Evolutionary conservation across 139 green algal genomes (phyloP).

Genomic region (Haematococcus lacustris): DNA sequence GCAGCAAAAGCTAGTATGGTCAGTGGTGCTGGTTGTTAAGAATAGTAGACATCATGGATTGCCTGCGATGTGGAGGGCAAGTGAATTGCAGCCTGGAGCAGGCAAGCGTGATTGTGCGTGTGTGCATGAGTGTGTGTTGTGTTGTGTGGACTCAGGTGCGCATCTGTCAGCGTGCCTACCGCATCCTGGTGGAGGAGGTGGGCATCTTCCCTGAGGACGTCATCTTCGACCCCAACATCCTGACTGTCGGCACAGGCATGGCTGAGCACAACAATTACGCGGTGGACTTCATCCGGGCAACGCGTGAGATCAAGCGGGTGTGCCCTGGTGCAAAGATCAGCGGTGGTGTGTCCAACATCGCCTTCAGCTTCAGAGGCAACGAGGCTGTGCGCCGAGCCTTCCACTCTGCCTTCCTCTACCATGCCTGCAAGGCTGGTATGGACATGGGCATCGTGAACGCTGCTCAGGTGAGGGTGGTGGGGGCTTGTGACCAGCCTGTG

Average conservation of each 20-base stretch:
- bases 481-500: no score
- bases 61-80: no score
- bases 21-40: no score
- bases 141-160: conserved; percentile 47
- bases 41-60: no score
- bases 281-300: conserved; percentile 95
- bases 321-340: conserved; percentile 93
- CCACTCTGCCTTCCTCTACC: conserved; percentile 91
- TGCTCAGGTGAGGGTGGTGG: conserved; percentile 40
- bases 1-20: no score
- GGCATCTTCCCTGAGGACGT: conserved; percentile 94
- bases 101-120: no score
- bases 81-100: no score
- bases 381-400: conserved; percentile 88
- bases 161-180: conserved; percentile 92
- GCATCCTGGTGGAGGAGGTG: conserved; percentile 92
- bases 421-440: conserved; percentile 92
- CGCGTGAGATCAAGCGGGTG: conserved; percentile 85
- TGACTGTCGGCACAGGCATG: conserved; percentile 94
- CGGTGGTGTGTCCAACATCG: conserved; percentile 96
- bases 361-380: conserved; percentile 98
- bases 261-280: conserved; percentile 99
- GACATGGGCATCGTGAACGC: conserved; percentile 99
- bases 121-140: no score
- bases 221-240: conserved; percentile 99